A percentile compares a stretch with the other conserved stretches of the same genome.
Conservation (phyloP, 345 rosid species). For the Salix brachista region DNA sequence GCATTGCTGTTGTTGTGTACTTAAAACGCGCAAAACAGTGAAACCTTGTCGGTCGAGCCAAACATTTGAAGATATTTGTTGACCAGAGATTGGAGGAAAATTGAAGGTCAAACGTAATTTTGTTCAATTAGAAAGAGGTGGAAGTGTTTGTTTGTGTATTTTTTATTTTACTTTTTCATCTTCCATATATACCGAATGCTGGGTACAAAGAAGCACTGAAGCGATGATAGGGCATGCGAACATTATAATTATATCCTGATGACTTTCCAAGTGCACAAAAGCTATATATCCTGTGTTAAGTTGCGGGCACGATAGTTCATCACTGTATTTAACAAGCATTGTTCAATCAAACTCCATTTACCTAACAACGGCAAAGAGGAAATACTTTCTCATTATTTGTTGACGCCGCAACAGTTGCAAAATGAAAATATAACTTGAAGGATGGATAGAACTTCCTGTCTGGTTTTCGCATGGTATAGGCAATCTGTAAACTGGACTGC, state of each 20-base stretch:
- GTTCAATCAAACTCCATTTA: not conserved
- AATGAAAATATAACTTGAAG: not conserved
- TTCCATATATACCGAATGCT: not conserved
- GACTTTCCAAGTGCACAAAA: not conserved
- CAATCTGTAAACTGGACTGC: no score
- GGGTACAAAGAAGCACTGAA: not conserved
- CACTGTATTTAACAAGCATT: not conserved
- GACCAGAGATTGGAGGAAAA: not conserved
- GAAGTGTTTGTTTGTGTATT: not conserved
- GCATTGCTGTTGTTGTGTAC: slow-evolving; percentile 61
- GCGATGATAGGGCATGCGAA: not conserved
- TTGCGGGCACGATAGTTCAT: not conserved
- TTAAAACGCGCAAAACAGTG: slow-evolving; percentile 59
- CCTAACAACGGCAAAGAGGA: not conserved
- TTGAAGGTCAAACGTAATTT: not conserved
- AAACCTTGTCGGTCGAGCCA: no score
- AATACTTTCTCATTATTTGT: not conserved
- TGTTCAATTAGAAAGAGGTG: not conserved
- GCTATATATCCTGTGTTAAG: not conserved
- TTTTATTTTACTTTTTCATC: not conserved
- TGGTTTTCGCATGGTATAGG: not conserved
- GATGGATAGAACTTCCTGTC: not conserved
- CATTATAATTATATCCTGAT: not conserved
- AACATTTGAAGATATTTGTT: not conserved
- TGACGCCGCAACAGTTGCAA: not conserved